Conservation (phyloP, 2,329 filamentous ascomycete genomes). For the Beauveria asiatica region DNA sequence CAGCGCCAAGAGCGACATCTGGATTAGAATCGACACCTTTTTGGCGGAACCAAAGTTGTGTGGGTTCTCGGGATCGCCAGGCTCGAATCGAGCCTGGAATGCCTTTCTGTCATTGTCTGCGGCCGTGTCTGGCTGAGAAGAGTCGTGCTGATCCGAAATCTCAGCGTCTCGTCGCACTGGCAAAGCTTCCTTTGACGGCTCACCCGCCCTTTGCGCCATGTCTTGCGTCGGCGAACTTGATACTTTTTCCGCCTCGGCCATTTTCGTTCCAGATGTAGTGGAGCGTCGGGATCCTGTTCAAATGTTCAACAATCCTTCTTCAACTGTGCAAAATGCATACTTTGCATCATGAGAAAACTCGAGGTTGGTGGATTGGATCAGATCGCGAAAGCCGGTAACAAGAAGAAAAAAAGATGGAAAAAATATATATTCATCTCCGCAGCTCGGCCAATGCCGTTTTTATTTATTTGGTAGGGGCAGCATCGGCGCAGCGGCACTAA, state of each 20-base stretch:
- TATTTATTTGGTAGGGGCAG: background rate
- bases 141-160: background rate
- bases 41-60: conserved; percentile 7
- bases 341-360: background rate
- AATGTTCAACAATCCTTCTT: background rate
- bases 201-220: background rate
- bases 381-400: background rate
- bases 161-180: background rate
- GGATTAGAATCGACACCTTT: conserved; percentile 6
- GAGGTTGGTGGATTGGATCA: background rate
- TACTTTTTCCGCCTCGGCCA: background rate
- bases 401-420: background rate
- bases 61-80: conserved; percentile 7
- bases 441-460: background rate
- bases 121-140: background rate
- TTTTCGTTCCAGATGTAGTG: background rate
- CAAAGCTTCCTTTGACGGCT: background rate
- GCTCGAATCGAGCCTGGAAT: conserved; percentile 1
- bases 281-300: background rate
- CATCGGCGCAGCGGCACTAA: background rate
- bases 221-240: background rate
- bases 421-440: background rate
- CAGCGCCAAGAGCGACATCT: conserved; percentile 8
- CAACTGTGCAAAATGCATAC: background rate
- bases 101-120: background rate